Evolutionary conservation across 2,329 filamentous ascomycete species (phyloP).

Genomic region (Colletotrichum limetticola): DNA sequence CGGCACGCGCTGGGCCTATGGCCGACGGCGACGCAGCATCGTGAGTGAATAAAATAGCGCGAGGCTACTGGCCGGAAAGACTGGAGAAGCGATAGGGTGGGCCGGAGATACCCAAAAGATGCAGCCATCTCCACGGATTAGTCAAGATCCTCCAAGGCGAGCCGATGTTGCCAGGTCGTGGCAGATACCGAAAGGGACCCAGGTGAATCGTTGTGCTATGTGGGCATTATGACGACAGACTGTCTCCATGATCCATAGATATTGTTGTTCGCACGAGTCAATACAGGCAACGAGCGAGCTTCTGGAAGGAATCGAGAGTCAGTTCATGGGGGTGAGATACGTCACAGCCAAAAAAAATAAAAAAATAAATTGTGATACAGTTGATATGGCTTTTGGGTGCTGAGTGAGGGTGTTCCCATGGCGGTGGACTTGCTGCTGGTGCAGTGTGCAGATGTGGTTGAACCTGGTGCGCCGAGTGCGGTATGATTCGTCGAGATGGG

Average conservation of each 20-base stretch:
- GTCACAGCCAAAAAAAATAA: conserved; percentile 10
- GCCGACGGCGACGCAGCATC: conserved; percentile 20
- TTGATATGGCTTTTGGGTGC: conserved; percentile 21
- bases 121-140: conserved; percentile 32
- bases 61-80: conserved; percentile 27
- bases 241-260: conserved; percentile 24
- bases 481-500: conserved; percentile 25
- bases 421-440: neutral
- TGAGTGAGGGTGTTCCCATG: conserved; percentile 17
- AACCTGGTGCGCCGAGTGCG: conserved; percentile 2
- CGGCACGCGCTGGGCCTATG: conserved; percentile 8
- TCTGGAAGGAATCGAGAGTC: conserved; percentile 8
- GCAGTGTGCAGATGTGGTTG: neutral
- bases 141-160: conserved; percentile 19
- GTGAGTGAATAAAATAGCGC: conserved; percentile 30
- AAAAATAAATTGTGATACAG: neutral
- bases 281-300: conserved; percentile 3
- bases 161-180: conserved; percentile 21
- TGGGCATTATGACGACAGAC: conserved; percentile 35
- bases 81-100: conserved; percentile 24
- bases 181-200: conserved; percentile 20
- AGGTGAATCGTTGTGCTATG: conserved; percentile 6
- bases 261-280: conserved; percentile 29
- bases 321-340: conserved; percentile 13
- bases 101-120: conserved; percentile 26